Base-by-base conservation (phyloP, 805 yeast genomes). In the Pichia occidentalis region DNA sequence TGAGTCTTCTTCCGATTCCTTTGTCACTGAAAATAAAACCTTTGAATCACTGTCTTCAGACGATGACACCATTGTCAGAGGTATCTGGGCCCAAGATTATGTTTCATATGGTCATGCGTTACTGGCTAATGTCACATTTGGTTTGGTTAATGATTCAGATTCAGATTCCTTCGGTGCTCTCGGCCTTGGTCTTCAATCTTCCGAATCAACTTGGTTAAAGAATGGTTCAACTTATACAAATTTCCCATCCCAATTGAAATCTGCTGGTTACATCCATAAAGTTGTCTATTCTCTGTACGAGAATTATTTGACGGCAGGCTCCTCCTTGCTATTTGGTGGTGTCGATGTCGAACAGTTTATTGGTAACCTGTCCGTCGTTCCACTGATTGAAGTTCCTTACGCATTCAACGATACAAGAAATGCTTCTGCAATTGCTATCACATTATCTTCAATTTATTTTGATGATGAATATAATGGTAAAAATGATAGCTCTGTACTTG, bases 101-200 rank as follows among this genome's bases (percentile, higher is more conserved):
- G 67, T 85, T 3, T 40, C 48, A 5, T 48, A 80, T 36, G 76
- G 77, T 20, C 69, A 63, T 33, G 54, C 65, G 9, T 54, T 64
- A 5, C 56, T 81, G 4, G 42, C 60, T 0, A 62, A 67, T 40
- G 60, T 80, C 16, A 70, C 83, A 4, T 73, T 85, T 56, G 95
- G 87, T 3, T 71, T 85, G 14, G 92, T 81, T 2, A 69, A 72
- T 50, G 55, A 55, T 25, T 70, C 81, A 4, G 69, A 71, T 38
- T 71, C 83, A 2, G 58, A 75, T 11, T 32, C 40, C 12, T 59
- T 66, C 22, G 86, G 88, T 36, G 85, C 80, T 20, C 59, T 81
- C 30, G 85, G 85, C 14, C 70, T 81, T 40, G 86, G 86, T 12
- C 63, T 80, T 36, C 63, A 73, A 4, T 77, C 73, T 16, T 65